Evolutionary conservation across 257 asterid species (phyloP).

Genomic region (Capsicum pubescens): DNA sequence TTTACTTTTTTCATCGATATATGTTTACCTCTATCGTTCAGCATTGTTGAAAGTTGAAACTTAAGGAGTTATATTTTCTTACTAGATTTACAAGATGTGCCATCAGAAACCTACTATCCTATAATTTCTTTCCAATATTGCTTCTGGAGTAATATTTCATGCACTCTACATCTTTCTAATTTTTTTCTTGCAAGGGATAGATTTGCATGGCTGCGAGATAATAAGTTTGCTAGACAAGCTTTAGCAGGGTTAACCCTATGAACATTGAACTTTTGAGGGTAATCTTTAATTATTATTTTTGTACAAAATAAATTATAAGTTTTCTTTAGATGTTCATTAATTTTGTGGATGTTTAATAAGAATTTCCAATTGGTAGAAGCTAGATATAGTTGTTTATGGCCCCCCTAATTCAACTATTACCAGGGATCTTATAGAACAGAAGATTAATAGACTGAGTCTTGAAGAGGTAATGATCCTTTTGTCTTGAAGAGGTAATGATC

Average conservation of each 20-base stretch:
- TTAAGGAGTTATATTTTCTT: not conserved
- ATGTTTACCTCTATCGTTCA: not conserved
- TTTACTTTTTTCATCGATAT: constrained; percentile 17
- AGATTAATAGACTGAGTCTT: constrained; percentile 61
- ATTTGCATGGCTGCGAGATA: constrained; percentile 34
- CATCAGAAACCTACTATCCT: not conserved
- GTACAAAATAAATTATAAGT: not conserved
- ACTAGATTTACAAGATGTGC: no score
- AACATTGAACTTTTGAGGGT: constrained; percentile 75
- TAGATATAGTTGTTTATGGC: constrained; percentile 79
- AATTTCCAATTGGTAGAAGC: constrained; percentile 76
- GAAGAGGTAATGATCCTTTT: constrained; percentile 58
- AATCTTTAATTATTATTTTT: constrained; percentile 8
- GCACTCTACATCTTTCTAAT: not conserved
- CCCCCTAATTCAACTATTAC: constrained; percentile 83
- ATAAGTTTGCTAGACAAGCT: constrained; percentile 39
- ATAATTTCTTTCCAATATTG: not conserved
- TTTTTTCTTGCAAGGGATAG: constrained; percentile 64
- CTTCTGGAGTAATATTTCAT: constrained; percentile 13
- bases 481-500: no score
- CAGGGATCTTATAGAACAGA: constrained; percentile 62
- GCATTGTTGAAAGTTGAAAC: constrained; percentile 1
- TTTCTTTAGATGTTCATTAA: constrained; percentile 7
- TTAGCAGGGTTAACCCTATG: constrained; percentile 40
- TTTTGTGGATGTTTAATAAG: constrained; percentile 50